A percentile compares a stretch with the other conserved stretches of the same genome.
phyloP scores from a whole-genome alignment of 2,329 filamentous ascomycete species.

The Lomentospora prolificans region DNA sequence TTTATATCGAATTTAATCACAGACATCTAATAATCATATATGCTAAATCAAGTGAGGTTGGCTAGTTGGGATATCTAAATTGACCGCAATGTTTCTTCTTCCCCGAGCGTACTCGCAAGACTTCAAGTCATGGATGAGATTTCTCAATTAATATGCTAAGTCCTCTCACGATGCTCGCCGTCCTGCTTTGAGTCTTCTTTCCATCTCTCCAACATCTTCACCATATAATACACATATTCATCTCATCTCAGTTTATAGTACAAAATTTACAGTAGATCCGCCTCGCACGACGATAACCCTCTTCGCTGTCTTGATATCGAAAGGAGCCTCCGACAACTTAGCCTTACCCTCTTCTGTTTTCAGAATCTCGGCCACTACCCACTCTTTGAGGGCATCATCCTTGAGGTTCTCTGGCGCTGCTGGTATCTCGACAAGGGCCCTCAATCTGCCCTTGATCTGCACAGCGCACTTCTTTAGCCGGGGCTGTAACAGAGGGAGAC shows the following conservation, averaged over 20 bases:
- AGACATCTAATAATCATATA: too few relatives aligned
- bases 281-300: constrained; percentile 56
- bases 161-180: background rate
- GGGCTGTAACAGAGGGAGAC: constrained; percentile 35
- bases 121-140: background rate
- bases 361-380: constrained; percentile 36
- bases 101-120: background rate
- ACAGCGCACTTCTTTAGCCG: constrained; percentile 52
- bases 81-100: too few relatives aligned
- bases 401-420: constrained; percentile 32
- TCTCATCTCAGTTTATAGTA: constrained; percentile 24
- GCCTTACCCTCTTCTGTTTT: constrained; percentile 7
- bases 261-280: constrained; percentile 67
- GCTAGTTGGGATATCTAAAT: too few relatives aligned
- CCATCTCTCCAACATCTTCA: too few relatives aligned
- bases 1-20: too few relatives aligned
- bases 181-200: too few relatives aligned
- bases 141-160: background rate
- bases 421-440: constrained; percentile 56
- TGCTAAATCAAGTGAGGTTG: too few relatives aligned
- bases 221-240: background rate
- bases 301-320: constrained; percentile 42
- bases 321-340: constrained; percentile 25
- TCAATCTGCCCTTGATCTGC: constrained; percentile 71
- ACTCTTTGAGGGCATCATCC: constrained; percentile 40